phyloP scores from a whole-genome alignment of 2,329 filamentous ascomycete species.

The Polytolypa hystricis region DNA sequence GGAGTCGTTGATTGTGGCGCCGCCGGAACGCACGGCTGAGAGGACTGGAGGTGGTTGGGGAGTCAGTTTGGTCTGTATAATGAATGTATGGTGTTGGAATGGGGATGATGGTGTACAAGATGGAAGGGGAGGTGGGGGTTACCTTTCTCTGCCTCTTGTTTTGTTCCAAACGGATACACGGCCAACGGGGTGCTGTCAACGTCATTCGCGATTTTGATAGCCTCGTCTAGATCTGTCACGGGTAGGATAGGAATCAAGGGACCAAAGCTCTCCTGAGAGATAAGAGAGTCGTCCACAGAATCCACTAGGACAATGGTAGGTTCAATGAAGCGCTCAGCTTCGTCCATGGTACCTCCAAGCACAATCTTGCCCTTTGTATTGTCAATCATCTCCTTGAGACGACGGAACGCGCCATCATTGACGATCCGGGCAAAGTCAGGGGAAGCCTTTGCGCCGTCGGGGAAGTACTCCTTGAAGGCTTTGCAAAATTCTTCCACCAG shows the following conservation, averaged over 20 bases:
- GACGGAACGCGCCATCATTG: slow-evolving; percentile 66
- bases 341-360: slow-evolving; percentile 73
- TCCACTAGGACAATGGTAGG: slow-evolving; percentile 84
- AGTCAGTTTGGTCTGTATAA: not conserved
- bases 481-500: slow-evolving; percentile 67
- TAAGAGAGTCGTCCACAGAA: slow-evolving; percentile 62
- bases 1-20: slow-evolving; percentile 47
- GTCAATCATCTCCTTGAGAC: slow-evolving; percentile 88
- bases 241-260: slow-evolving; percentile 79
- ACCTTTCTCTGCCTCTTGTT: slow-evolving; percentile 65
- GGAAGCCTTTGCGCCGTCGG: slow-evolving; percentile 65
- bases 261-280: slow-evolving; percentile 80
- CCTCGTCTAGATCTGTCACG: slow-evolving; percentile 70
- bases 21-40: slow-evolving; percentile 53
- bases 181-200: slow-evolving; percentile 75
- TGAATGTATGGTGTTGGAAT: not conserved
- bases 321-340: slow-evolving; percentile 71
- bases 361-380: slow-evolving; percentile 71
- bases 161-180: slow-evolving; percentile 75
- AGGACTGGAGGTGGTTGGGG: slow-evolving; percentile 42
- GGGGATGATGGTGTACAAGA: not conserved
- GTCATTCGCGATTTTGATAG: slow-evolving; percentile 68
- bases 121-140: slow-evolving; percentile 19
- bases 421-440: slow-evolving; percentile 70
- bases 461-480: slow-evolving; percentile 67